These are phyloP conservation scores for Pythium brassicae DNA, from an alignment of 352 stramenopile genomes.

Conservation along the genomic window DNA sequence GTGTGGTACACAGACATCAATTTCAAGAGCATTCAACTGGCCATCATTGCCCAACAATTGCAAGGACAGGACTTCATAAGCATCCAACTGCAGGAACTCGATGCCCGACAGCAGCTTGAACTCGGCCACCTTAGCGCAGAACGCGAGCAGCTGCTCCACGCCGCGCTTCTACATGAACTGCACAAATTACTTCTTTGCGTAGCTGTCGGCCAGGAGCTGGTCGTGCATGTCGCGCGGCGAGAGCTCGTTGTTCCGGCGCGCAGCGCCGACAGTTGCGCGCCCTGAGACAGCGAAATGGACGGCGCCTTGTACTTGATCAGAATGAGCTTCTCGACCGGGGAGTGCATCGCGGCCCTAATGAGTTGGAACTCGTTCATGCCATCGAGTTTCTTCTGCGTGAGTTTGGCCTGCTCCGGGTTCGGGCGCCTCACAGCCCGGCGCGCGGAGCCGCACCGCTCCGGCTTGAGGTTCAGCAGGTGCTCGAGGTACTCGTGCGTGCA, in stretches of 20 bases:
- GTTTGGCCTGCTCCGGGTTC: constrained; percentile 37
- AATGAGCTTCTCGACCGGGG: constrained; percentile 71
- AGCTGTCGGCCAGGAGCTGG: constrained; percentile 46
- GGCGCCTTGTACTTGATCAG: constrained; percentile 27
- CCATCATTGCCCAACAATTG: too few relatives aligned
- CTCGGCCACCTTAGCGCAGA: constrained; percentile 73
- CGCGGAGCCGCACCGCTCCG: constrained; percentile 11
- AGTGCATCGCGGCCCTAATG: constrained; percentile 70
- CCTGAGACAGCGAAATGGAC: neutral
- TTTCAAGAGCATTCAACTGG: too few relatives aligned
- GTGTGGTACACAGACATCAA: too few relatives aligned
- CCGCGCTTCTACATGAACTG: constrained; percentile 68
- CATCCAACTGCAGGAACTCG: constrained; percentile 80
- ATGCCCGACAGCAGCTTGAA: constrained; percentile 78
- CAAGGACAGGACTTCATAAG: too few relatives aligned
- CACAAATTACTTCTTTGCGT: constrained; percentile 72
- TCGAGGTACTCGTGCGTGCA: constrained; percentile 70
- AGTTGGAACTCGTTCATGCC: constrained; percentile 61
- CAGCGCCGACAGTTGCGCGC: constrained; percentile 5
- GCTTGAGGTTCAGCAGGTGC: constrained; percentile 39
- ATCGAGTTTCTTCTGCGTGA: constrained; percentile 51
- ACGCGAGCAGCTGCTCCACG: constrained; percentile 62
- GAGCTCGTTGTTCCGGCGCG: constrained; percentile 25
- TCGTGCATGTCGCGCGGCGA: constrained; percentile 46
- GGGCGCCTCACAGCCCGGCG: constrained; percentile 6